Base-by-base conservation (phyloP, 2,329 filamentous ascomycete species). In the Hortaea werneckii region DNA sequence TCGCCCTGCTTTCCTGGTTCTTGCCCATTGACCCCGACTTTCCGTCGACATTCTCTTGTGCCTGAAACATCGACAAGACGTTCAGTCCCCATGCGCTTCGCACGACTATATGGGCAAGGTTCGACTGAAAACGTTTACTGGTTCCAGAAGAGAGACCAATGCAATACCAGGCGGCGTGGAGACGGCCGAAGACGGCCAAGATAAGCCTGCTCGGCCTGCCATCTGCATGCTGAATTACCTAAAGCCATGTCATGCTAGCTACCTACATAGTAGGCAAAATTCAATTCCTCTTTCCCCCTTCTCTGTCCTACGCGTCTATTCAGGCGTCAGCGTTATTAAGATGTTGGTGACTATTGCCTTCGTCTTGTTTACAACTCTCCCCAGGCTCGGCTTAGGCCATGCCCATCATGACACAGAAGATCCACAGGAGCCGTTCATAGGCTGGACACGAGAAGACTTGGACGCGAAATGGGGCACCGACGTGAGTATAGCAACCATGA, bases 381-480 rank as follows among this genome's bases (percentile, higher is more conserved):
- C 28, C 13, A n/a, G 43, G 38, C 37, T 47, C 34, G 40, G 29
- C 26, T 9, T 27, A 10, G 48, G 48, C 7, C 47, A 52, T 39
- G 35, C 26, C 12, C 47, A 52, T 26, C 28, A 13, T 41, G 45
- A 54, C 37, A 37, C 30, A 20, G 44, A 20, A 13, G 40, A 45
- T 6, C 28, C 42, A 1, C 46, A 51, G 41, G 50, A 54, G 40
- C 48, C 54, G 8, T 55, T 56, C 43, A 42, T 56, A 28, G 54
- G 54, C 30, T 55, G 53, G 55, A 58, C 53, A 5, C 45, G 52
- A 42, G 54, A 56, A 37, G 55, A 58, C 29, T 47, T 58, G n/a
- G 53, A 57, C 44, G 55, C 53, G 6, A 58, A 58, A 56, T 58
- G 55, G 55, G 55, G 55, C 13, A 57, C 53, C 8, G 55, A 58